Evolutionary conservation across 2,329 filamentous ascomycete species (phyloP).

Genomic region (Fusarium musae): DNA sequence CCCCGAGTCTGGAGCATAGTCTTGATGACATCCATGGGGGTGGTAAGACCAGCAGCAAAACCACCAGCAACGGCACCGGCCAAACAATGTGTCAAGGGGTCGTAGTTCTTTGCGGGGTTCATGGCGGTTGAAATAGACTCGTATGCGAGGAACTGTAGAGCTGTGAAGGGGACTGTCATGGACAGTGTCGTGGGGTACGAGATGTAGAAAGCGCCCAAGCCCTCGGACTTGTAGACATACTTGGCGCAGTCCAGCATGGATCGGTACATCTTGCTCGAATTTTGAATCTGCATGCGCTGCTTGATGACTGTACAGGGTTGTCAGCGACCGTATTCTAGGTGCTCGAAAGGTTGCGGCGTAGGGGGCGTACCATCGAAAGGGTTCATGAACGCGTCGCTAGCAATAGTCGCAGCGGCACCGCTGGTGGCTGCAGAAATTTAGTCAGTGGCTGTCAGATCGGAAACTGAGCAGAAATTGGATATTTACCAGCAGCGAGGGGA

Average conservation of each 20-base stretch:
- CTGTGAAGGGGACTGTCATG: constrained; percentile 98
- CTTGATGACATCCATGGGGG: constrained; percentile 97
- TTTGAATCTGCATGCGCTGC: constrained; percentile 98
- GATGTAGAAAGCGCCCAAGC: constrained; percentile 92
- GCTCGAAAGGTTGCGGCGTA: constrained; percentile 47
- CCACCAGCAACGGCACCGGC: constrained; percentile 94
- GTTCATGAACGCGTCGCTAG: constrained; percentile 98
- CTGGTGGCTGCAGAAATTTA: constrained; percentile 74
- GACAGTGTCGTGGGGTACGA: constrained; percentile 97
- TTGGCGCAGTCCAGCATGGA: constrained; percentile 88
- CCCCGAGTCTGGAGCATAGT: constrained; percentile 95
- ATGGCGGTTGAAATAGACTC: constrained; percentile 94
- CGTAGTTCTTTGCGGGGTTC: constrained; percentile 87
- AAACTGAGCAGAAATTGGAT: neutral
- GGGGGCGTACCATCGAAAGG: constrained; percentile 86
- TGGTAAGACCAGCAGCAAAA: constrained; percentile 92
- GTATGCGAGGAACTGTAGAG: constrained; percentile 96
- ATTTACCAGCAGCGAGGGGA: constrained; percentile 87
- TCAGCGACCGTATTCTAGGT: neutral
- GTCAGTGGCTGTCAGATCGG: constrained; percentile 11
- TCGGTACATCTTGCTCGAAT: constrained; percentile 87
- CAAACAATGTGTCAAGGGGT: constrained; percentile 92
- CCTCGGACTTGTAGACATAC: constrained; percentile 88
- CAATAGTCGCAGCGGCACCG: constrained; percentile 94
- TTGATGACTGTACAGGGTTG: constrained; percentile 81